Evolutionary conservation across 2,329 filamentous ascomycete genomes (phyloP).

Genomic region (Fusarium robinianum): DNA sequence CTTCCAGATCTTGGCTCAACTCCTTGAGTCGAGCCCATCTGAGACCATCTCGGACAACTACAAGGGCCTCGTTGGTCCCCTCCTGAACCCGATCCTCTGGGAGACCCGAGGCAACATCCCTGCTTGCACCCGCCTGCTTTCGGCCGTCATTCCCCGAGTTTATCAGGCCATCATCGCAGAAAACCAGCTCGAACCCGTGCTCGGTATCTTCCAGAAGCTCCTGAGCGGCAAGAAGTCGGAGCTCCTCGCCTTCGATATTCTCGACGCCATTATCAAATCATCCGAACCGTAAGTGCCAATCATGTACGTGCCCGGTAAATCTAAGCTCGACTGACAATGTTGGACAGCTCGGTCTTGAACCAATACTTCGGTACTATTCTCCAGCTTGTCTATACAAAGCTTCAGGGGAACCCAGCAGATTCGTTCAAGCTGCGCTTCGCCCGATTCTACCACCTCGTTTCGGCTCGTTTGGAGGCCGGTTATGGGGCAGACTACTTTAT

Average conservation of each 20-base stretch:
- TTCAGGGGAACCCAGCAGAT: slow-evolving; percentile 72
- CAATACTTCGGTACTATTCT: slow-evolving; percentile 80
- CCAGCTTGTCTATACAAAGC: slow-evolving; percentile 77
- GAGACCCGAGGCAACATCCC: slow-evolving; percentile 92
- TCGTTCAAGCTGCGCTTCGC: slow-evolving; percentile 86
- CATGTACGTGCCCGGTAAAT: not conserved
- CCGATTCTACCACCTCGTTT: slow-evolving; percentile 92
- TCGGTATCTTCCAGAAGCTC: slow-evolving; percentile 96
- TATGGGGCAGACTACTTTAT: slow-evolving; percentile 93
- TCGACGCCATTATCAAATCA: slow-evolving; percentile 76
- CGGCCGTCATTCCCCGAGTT: slow-evolving; percentile 80
- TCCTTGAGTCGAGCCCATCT: slow-evolving; percentile 83
- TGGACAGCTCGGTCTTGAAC: slow-evolving; percentile 63
- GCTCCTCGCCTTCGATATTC: slow-evolving; percentile 82
- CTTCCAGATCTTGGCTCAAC: slow-evolving; percentile 90
- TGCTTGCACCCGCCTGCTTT: slow-evolving; percentile 81
- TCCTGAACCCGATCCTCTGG: slow-evolving; percentile 85
- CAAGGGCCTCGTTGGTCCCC: slow-evolving; percentile 74
- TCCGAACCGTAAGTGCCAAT: slow-evolving; percentile 69
- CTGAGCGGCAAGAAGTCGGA: slow-evolving; percentile 83
- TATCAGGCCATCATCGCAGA: slow-evolving; percentile 72
- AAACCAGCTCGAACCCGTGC: slow-evolving; percentile 82
- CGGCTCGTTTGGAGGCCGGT: slow-evolving; percentile 76
- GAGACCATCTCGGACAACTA: slow-evolving; percentile 81
- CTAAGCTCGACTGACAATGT: slow-evolving; percentile 29